Conservation (phyloP, 331 rosid genomes). For the Pyracantha coccinea region DNA sequence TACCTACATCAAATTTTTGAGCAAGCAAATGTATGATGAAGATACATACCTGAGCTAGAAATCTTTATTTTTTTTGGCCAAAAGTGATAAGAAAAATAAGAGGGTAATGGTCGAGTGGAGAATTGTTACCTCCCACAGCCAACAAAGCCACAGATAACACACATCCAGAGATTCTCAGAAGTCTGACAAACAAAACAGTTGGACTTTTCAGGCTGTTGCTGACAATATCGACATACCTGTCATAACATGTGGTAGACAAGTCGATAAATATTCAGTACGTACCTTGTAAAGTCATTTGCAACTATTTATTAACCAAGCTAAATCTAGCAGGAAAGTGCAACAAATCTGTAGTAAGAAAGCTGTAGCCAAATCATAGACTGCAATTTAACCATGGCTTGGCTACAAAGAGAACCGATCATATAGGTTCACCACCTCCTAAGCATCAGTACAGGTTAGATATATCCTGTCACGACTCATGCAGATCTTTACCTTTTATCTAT, state of each 20-base stretch:
- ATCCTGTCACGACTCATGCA: neutral
- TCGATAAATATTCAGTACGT: neutral
- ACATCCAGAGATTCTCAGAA: conserved; percentile 94
- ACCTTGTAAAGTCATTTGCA: neutral
- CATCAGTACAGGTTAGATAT: neutral
- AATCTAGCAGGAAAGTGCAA: neutral
- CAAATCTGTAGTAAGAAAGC: neutral
- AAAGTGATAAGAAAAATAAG: neutral
- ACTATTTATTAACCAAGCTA: neutral
- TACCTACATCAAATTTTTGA: conserved; percentile 40
- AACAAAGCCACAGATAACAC: conserved; percentile 94
- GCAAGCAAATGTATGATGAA: neutral
- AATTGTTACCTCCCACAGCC: conserved; percentile 88
- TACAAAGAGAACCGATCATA: neutral
- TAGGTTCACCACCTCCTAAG: neutral
- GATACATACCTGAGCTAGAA: neutral
- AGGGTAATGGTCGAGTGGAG: neutral
- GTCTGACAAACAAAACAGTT: conserved; percentile 81
- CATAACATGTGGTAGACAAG: conserved; percentile 2
- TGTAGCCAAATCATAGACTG: neutral
- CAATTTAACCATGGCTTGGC: neutral
- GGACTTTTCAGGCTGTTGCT: conserved; percentile 95
- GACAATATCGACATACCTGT: conserved; percentile 94
- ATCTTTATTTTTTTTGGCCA: neutral
- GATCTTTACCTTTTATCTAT: neutral